A percentile compares a stretch with the other conserved stretches of the same genome.
phyloP scores from a whole-genome alignment of 768 basidiomycete genomes.

The Punctularia strigosozonata region DNA sequence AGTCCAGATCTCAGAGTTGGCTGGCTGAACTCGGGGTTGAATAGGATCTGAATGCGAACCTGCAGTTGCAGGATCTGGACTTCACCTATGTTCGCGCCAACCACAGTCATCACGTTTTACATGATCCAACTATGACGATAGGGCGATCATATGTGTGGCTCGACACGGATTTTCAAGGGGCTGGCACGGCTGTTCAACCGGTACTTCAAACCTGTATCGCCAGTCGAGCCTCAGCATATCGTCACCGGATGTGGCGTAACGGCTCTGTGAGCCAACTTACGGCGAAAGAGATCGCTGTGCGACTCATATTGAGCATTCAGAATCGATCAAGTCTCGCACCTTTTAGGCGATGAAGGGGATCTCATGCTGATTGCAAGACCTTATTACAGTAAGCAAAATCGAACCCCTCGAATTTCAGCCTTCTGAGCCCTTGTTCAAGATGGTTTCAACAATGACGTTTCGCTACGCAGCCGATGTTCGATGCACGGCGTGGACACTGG shows the following conservation, averaged over 20 bases:
- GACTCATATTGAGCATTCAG: not conserved
- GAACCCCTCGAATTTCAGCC: not conserved
- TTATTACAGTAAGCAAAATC: not conserved
- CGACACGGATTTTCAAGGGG: not conserved
- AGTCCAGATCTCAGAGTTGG: not conserved
- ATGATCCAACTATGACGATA: not conserved
- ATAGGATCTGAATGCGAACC: not conserved
- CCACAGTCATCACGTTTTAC: too few relatives aligned
- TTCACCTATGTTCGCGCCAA: conserved; percentile 1
- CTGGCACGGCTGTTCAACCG: not conserved
- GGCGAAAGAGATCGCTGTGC: not conserved
- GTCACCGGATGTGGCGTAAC: not conserved
- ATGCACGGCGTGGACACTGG: not conserved
- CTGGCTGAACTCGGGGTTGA: not conserved
- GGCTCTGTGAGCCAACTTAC: not conserved
- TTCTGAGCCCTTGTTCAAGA: not conserved
- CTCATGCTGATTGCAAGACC: not conserved
- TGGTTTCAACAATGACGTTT: not conserved
- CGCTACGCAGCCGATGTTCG: not conserved
- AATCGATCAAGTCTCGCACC: not conserved
- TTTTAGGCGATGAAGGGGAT: not conserved
- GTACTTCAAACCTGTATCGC: not conserved
- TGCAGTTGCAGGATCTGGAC: not conserved
- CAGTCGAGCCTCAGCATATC: not conserved
- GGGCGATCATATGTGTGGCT: not conserved